Base-by-base conservation (phyloP, 768 basidiomycete species). In the Royoungia palumana region DNA sequence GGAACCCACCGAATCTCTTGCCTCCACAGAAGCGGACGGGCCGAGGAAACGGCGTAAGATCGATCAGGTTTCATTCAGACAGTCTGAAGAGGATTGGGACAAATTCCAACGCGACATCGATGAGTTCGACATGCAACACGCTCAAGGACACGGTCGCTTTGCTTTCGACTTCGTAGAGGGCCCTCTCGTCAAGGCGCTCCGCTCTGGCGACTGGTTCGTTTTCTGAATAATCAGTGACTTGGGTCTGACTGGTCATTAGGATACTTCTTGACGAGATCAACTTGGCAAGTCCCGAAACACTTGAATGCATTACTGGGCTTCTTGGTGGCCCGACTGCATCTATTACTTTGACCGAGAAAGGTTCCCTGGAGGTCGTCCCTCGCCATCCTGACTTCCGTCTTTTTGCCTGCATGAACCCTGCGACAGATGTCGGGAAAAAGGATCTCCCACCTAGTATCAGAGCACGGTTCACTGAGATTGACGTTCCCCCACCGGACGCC, bases 321-420 rank as follows among this genome's bases (percentile, higher is more conserved):
- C 78, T 98, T 16, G 87, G 89, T 52, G 80, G 85, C n/a, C 80
- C 92, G 2, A 82, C 80, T 8, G 82, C 91, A 0, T 98, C 95
- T 1, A 86, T 99, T 56, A 90, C 93, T 0, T 73, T 99, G 48
- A 93, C 93, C 0, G 96, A 98, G 63, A 83, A 94, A 64, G 95
- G 94, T 1, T 87, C 91, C 10, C 69, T 97, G 46, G 90, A 94
- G 57, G 87, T 89, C 2, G 78, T 98, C 24, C 85, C 86, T 41
- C 87, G 96, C 0, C 96, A 99, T 65, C 83, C 92, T 16, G 87
- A 95, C 59, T 99, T 99, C 73, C 88, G 95, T 17, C 76, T 98
- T 5, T 98, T 98, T 61, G 94, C 94, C 5, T 99, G 96, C 66
- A 99, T 99, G 96, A 99, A 99, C 63, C 96, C 96, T 5, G 96